Conservation (phyloP, 2,329 filamentous ascomycete species). For the Colletotrichum graminicola region DNA sequence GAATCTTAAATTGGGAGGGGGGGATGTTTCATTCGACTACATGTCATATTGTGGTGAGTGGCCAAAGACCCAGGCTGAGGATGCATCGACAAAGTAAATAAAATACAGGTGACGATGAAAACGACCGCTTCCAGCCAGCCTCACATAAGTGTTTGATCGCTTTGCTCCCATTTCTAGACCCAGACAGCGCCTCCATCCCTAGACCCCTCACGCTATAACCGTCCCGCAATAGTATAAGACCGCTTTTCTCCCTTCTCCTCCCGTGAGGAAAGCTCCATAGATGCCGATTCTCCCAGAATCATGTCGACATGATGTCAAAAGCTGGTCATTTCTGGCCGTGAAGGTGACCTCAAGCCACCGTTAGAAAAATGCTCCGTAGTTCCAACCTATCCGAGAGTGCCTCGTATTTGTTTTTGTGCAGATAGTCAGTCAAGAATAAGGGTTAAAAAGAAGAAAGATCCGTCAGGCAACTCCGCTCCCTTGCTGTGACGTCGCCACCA, state of each 20-base stretch:
- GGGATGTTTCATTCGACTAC: constrained; percentile 15
- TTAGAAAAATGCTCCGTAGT: neutral
- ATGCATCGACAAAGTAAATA: neutral
- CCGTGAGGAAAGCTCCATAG: neutral
- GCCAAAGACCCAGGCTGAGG: neutral
- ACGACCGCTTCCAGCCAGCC: constrained; percentile 7
- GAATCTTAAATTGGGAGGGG: neutral
- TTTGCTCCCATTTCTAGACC: constrained; percentile 13
- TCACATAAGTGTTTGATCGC: constrained; percentile 1
- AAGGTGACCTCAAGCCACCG: neutral
- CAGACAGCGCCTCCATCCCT: neutral
- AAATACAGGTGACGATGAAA: neutral
- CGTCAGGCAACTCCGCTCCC: neutral
- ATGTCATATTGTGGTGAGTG: neutral
- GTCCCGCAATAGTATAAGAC: neutral
- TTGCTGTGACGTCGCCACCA: neutral
- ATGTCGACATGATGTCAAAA: constrained; percentile 19
- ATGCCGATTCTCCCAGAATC: neutral
- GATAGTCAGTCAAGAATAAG: neutral
- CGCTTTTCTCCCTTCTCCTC: neutral
- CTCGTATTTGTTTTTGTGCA: constrained; percentile 10
- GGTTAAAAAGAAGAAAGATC: neutral
- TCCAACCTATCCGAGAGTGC: constrained; percentile 6
- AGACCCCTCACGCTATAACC: neutral
- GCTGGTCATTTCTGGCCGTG: constrained; percentile 5